Conservation (phyloP, 352 stramenopile genomes). For the Thalassiosira livingstoniorum region DNA sequence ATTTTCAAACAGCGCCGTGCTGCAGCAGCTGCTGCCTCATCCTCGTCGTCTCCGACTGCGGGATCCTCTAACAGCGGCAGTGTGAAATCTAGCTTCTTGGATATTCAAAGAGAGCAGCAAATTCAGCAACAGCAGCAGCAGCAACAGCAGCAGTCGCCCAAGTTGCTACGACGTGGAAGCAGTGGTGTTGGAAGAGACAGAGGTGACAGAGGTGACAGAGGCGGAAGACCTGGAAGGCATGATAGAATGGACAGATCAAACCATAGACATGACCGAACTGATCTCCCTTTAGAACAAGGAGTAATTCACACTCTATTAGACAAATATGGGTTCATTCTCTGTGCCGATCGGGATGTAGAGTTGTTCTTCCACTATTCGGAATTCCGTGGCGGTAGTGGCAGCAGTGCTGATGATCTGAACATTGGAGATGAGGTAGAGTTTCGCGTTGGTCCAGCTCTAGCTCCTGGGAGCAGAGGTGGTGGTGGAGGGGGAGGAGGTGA, state of each 20-base stretch:
- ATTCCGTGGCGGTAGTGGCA: conserved; percentile 40
- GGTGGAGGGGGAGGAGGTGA: background rate
- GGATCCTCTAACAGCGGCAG: background rate
- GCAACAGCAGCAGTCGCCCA: background rate
- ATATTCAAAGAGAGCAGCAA: conserved; percentile 37
- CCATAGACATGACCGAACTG: background rate
- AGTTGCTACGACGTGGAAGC: background rate
- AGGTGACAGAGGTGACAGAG: too few relatives aligned
- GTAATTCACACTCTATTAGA: conserved; percentile 70
- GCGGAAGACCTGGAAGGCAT: too few relatives aligned
- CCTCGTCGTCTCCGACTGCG: background rate
- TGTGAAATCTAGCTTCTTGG: conserved; percentile 16
- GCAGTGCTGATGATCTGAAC: conserved; percentile 61
- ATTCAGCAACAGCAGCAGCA: conserved; percentile 12
- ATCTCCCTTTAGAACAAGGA: conserved; percentile 69
- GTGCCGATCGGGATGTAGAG: conserved; percentile 67
- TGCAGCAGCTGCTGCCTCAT: background rate
- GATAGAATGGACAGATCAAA: background rate
- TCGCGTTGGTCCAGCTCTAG: conserved; percentile 32
- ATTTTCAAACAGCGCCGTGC: conserved; percentile 13
- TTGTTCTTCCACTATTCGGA: conserved; percentile 81
- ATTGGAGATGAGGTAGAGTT: conserved; percentile 78
- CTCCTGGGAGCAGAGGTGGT: background rate
- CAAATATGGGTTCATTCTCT: conserved; percentile 81
- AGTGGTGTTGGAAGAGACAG: background rate